Conservation (phyloP, 441 rosid species). For the Corymbia citriodora region DNA sequence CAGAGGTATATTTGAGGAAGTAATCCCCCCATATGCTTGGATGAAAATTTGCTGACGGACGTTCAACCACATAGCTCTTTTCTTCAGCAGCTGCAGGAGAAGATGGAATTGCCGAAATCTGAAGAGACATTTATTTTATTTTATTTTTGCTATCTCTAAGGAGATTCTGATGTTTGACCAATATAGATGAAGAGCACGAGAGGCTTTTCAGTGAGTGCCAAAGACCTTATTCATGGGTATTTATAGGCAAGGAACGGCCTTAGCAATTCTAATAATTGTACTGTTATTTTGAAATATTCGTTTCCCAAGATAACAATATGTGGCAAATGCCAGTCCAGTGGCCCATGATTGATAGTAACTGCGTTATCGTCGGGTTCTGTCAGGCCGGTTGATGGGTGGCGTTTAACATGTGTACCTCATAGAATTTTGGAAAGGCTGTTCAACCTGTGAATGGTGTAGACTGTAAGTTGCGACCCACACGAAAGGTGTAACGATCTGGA, state of each 20-base stretch:
- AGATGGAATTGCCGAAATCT: neutral
- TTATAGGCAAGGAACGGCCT: neutral
- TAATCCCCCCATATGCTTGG: neutral
- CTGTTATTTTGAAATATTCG: neutral
- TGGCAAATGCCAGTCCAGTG: too few species aligned
- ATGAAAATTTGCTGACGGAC: neutral
- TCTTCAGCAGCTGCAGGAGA: neutral
- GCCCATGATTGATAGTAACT: neutral
- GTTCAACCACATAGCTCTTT: neutral
- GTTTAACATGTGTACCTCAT: neutral
- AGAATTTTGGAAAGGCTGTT: neutral
- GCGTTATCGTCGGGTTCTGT: neutral
- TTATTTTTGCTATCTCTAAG: neutral
- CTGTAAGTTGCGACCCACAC: too few species aligned
- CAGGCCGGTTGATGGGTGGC: neutral
- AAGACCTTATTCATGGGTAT: neutral
- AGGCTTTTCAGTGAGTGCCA: neutral
- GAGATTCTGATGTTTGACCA: neutral
- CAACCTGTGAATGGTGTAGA: neutral
- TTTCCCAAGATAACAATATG: neutral
- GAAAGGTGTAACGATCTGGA: too few species aligned
- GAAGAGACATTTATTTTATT: neutral
- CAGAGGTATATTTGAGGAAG: neutral
- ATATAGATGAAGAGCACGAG: neutral
- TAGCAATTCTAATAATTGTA: neutral